These are phyloP conservation scores for Huntiella moniliformis DNA, from an alignment of 2,329 filamentous ascomycete genomes.

Conservation along the genomic window DNA sequence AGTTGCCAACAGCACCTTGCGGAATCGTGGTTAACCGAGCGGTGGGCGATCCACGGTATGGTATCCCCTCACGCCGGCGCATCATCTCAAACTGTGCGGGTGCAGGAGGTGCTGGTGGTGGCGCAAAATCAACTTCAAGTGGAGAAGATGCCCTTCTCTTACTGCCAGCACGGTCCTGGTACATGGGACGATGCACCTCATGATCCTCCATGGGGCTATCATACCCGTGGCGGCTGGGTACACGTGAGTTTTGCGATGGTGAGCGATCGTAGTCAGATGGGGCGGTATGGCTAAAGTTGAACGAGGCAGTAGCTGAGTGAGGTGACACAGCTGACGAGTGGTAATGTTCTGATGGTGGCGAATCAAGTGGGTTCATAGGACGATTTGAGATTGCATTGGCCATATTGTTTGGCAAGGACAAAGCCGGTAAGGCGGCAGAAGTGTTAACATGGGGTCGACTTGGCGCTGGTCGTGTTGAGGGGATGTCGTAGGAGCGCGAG, in stretches of 20 bases:
- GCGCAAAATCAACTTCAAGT: constrained; percentile 26
- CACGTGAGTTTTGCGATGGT: constrained; percentile 26
- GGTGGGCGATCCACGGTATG: constrained; percentile 32
- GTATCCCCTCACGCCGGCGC: constrained; percentile 27
- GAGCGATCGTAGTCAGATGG: constrained; percentile 29
- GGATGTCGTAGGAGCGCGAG: constrained; percentile 4
- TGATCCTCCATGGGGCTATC: constrained; percentile 27
- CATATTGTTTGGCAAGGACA: constrained; percentile 19
- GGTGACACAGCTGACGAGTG: constrained; percentile 31
- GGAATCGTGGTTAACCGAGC: constrained; percentile 29
- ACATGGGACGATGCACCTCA: constrained; percentile 22
- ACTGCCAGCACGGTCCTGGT: constrained; percentile 32
- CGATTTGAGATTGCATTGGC: constrained; percentile 16
- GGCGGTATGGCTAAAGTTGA: constrained; percentile 24
- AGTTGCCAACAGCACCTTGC: constrained; percentile 25
- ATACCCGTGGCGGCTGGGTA: constrained; percentile 22
- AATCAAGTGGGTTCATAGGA: constrained; percentile 18
- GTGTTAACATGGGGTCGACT: constrained; percentile 21
- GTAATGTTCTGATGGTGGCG: constrained; percentile 25
- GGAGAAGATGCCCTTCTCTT: constrained; percentile 40
- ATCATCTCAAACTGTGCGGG: constrained; percentile 24
- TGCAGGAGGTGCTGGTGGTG: constrained; percentile 22
- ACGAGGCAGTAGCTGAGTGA: constrained; percentile 24
- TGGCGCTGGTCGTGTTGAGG: constrained; percentile 17
- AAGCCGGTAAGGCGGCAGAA: constrained; percentile 22